These are phyloP conservation scores for Pythium folliculosum DNA, from an alignment of 352 stramenopile genomes.

Conservation along the genomic window DNA sequence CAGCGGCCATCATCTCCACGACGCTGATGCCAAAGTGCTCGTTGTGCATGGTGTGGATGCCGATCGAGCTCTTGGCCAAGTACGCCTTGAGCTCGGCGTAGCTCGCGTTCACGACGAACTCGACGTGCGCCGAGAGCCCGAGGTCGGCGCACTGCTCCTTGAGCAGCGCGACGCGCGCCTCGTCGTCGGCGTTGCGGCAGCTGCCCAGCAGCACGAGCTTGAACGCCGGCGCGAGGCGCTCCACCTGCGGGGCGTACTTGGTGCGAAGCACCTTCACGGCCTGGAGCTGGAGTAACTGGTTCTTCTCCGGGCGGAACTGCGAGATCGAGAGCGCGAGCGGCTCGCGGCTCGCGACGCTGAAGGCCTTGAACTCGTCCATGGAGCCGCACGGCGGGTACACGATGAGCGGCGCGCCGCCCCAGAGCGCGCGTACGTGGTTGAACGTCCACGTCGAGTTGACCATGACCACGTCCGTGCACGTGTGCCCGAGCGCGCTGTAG, in stretches of 20 bases:
- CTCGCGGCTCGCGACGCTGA: constrained; percentile 59
- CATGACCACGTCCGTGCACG: constrained; percentile 90
- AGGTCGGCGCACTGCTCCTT: constrained; percentile 77
- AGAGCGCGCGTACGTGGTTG: constrained; percentile 94
- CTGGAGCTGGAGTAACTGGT: constrained; percentile 95
- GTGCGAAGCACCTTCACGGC: constrained; percentile 76
- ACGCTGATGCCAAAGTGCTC: constrained; percentile 99
- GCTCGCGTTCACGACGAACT: constrained; percentile 95
- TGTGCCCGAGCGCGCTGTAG: constrained; percentile 91
- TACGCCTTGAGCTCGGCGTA: constrained; percentile 92
- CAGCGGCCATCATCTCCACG: constrained; percentile 99
- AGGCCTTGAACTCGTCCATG: constrained; percentile 73
- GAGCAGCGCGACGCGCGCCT: constrained; percentile 87
- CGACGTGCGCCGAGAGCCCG: constrained; percentile 77
- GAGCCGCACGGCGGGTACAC: constrained; percentile 97
- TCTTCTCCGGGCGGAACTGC: constrained; percentile 99
- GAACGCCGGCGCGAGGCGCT: constrained; percentile 42
- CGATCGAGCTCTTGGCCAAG: constrained; percentile 87
- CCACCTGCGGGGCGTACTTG: constrained; percentile 34
- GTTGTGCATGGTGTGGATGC: constrained; percentile 99
- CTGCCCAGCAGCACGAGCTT: constrained; percentile 96
- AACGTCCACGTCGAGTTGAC: constrained; percentile 99
- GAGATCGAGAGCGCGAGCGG: constrained; percentile 93
- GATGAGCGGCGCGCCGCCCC: constrained; percentile 74
- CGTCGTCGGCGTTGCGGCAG: constrained; percentile 94